Percentiles rank a stretch among this genome's conserved stretches.
Evolutionary conservation across 2,329 filamentous ascomycete genomes (phyloP).

Genomic region (Aureobasidium sp.): DNA sequence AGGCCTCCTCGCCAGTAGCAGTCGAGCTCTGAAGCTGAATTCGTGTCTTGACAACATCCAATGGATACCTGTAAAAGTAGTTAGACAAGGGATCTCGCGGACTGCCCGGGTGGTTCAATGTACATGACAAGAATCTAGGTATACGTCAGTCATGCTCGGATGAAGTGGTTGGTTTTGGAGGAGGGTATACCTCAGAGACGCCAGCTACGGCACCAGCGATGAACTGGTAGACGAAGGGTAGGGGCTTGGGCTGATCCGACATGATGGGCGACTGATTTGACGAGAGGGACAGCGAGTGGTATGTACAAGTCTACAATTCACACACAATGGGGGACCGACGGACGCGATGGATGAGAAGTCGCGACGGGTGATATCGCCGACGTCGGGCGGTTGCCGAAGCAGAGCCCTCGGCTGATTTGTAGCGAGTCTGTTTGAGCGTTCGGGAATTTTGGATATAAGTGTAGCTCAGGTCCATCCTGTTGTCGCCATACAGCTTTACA

Average conservation of each 20-base stretch:
- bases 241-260: slow-evolving; percentile 56
- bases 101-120: neutral
- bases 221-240: slow-evolving; percentile 93
- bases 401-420: neutral
- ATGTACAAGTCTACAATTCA: neutral
- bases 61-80: slow-evolving; percentile 55
- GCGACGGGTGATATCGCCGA: neutral
- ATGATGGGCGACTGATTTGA: slow-evolving; percentile 26
- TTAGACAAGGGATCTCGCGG: neutral
- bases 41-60: slow-evolving; percentile 97
- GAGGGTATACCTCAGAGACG: slow-evolving; percentile 77
- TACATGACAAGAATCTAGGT: slow-evolving; percentile 48
- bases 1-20: slow-evolving; percentile 66
- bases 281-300: neutral
- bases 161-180: neutral
- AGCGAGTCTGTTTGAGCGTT: neutral
- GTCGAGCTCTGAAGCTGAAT: slow-evolving; percentile 81
- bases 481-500: neutral
- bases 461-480: neutral
- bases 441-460: neutral
- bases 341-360: slow-evolving; percentile 7
- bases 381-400: neutral
- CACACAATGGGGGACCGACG: neutral
- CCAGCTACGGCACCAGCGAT: slow-evolving; percentile 93
- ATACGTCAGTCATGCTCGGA: neutral